Base-by-base conservation (phyloP, 352 stramenopile species). In the Phytophthora syringae region DNA sequence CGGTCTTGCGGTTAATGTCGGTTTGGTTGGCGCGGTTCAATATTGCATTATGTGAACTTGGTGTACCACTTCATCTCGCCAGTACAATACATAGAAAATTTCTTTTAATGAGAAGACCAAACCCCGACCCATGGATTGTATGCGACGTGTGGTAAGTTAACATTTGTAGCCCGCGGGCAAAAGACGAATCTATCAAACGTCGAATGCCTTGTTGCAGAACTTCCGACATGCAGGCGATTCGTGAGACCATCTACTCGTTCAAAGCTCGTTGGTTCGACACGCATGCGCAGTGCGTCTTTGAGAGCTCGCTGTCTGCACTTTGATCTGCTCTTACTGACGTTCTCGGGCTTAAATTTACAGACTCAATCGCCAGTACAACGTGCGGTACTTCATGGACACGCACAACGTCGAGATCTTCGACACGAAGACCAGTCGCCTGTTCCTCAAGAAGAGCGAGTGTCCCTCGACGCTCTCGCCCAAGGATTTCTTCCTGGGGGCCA, bases 391-490 rank as follows among this genome's bases (percentile, higher is more conserved):
- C 57, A 64, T 82, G 22, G 81, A 94, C 40, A 80, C 76, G 47
- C 70, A 94, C 72, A 77, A 94, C 49, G 75, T 95, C 44, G 89
- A 97, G 76, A 96, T 97, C 72, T 89, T 94, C 61, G 89, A 97
- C 63, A 75, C 84, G 25, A 95, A 95, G 69, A 92, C 77, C 10
- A 93, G 88, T 67, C 88, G 93, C 40, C 79, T 93, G 10, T 98
- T 98, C 67, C 82, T 98, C 13, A 97, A 97, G 63, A 96, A 94
- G 60, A 95, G 86, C 28, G 90, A 95, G 56, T 86, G 90, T 42
- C 88, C 89, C 2, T 32, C 74, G 6, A 72, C 85, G 10, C 60
- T 97, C 20, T 79, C 76, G 21, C 47, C 65, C 20, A 79, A 87
- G 11, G 91, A 97, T 44, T 97, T 97, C 60, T 90, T 89, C 43